These are phyloP conservation scores for Termitomyces sp. DNA, from an alignment of 1,284 basidiomycete species.

Conservation along the genomic window DNA sequence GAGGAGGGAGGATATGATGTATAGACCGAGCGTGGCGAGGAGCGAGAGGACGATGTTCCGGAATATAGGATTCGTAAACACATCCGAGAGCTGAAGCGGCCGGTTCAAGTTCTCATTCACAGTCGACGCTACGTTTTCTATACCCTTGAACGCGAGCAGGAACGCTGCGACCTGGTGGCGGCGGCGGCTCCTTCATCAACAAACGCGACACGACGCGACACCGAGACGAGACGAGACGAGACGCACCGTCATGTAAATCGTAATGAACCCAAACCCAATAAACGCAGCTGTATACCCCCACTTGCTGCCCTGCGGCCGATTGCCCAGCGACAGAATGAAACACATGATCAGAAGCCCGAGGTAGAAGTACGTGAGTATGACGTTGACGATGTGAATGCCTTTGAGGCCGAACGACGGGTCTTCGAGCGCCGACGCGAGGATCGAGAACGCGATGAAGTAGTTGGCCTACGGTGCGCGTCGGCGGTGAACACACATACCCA, in stretches of 20 bases:
- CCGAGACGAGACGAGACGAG: slow-evolving; percentile 12
- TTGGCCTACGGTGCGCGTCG: slow-evolving; percentile 55
- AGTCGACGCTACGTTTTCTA: slow-evolving; percentile 49
- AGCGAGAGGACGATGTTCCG: slow-evolving; percentile 83
- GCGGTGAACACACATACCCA: not conserved
- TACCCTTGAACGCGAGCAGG: slow-evolving; percentile 76
- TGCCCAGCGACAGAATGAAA: slow-evolving; percentile 88
- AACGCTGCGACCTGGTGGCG: slow-evolving; percentile 61
- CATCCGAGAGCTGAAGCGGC: slow-evolving; percentile 43
- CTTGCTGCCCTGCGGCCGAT: slow-evolving; percentile 86
- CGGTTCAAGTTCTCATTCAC: slow-evolving; percentile 32
- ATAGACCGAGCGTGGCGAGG: slow-evolving; percentile 82
- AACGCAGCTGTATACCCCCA: slow-evolving; percentile 79
- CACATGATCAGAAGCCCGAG: slow-evolving; percentile 84
- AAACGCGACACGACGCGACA: not conserved
- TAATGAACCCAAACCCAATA: slow-evolving; percentile 83
- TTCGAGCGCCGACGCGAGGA: slow-evolving; percentile 72
- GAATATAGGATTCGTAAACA: slow-evolving; percentile 79
- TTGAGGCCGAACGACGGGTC: slow-evolving; percentile 52
- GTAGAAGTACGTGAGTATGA: slow-evolving; percentile 83
- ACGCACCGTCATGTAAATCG: slow-evolving; percentile 84
- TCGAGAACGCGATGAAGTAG: slow-evolving; percentile 83
- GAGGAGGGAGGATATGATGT: slow-evolving; percentile 74
- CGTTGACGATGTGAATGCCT: slow-evolving; percentile 70
- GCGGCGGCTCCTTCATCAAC: too few relatives aligned